These are phyloP conservation scores for Mycena rebaudengoi DNA, from an alignment of 768 basidiomycete genomes.

Conservation along the genomic window DNA sequence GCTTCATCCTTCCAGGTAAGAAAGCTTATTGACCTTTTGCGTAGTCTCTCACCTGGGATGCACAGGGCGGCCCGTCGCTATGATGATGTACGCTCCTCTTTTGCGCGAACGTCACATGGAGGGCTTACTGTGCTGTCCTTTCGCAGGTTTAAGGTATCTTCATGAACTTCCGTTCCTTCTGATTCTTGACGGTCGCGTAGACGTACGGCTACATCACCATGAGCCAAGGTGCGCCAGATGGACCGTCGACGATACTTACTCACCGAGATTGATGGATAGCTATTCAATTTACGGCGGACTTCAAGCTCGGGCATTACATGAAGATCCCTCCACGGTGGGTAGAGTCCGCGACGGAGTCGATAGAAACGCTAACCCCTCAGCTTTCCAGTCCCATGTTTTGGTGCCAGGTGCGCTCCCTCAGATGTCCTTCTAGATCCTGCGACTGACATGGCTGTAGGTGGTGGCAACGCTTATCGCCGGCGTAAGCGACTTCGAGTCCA, in stretches of 20 bases:
- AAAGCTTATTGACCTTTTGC: neutral
- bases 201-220: constrained; percentile 75
- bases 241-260: neutral
- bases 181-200: constrained; percentile 38
- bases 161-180: neutral
- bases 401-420: constrained; percentile 53
- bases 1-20: constrained; percentile 58
- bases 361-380: neutral
- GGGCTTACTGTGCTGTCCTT: neutral
- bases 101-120: constrained; percentile 8
- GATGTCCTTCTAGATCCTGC: neutral
- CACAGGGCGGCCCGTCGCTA: constrained; percentile 74
- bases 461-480: constrained; percentile 68
- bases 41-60: constrained; percentile 36
- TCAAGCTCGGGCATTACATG: constrained; percentile 82
- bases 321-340: constrained; percentile 63
- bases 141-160: constrained; percentile 47
- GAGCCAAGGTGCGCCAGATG: constrained; percentile 49
- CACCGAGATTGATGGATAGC: constrained; percentile 47
- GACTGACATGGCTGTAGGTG: constrained; percentile 39
- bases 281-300: constrained; percentile 74
- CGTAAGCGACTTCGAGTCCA: neutral
- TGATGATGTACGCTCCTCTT: constrained; percentile 66
- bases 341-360: constrained; percentile 59
- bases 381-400: constrained; percentile 63